A percentile compares a stretch with the other conserved stretches of the same genome.
Evolutionary conservation across 352 stramenopile species (phyloP).

Genomic region (Peronospora belbahrii): DNA sequence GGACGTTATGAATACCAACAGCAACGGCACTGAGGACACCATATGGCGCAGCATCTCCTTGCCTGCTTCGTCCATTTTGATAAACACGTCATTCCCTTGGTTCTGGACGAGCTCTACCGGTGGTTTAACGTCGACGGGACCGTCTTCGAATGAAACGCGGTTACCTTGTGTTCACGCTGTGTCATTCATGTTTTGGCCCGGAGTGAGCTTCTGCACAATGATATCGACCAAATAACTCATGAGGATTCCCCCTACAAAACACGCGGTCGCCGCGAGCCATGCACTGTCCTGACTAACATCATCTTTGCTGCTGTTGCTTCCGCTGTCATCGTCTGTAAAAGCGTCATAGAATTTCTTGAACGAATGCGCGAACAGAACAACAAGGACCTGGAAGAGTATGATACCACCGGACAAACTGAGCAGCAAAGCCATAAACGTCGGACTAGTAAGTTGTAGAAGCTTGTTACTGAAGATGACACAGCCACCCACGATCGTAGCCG

Average conservation of each 20-base stretch:
- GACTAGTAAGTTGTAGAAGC: slow-evolving; percentile 53
- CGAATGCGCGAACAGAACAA: slow-evolving; percentile 53
- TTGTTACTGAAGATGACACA: slow-evolving; percentile 66
- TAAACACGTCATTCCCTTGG: slow-evolving; percentile 16
- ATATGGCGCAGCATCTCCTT: slow-evolving; percentile 73
- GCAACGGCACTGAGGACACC: slow-evolving; percentile 89
- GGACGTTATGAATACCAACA: slow-evolving; percentile 95
- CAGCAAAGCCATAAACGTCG: slow-evolving; percentile 45
- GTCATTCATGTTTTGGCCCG: slow-evolving; percentile 26
- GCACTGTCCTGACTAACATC: slow-evolving; percentile 26
- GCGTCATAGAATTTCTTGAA: slow-evolving; percentile 35
- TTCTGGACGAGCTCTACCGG: slow-evolving; percentile 30
- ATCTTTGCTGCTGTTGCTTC: slow-evolving; percentile 2
- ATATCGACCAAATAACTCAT: slow-evolving; percentile 40
- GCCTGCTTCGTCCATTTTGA: slow-evolving; percentile 36
- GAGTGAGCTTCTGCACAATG: slow-evolving; percentile 33
- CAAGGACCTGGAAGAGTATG: slow-evolving; percentile 70
- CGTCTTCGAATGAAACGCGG: slow-evolving; percentile 19
- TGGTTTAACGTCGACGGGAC: slow-evolving; percentile 11
- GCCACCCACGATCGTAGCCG: slow-evolving; percentile 54
- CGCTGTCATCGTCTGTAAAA: slow-evolving; percentile 20
- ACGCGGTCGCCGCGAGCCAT: slow-evolving; percentile 72
- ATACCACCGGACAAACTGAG: slow-evolving; percentile 65
- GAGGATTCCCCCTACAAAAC: slow-evolving; percentile 76
- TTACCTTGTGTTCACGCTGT: slow-evolving; percentile 21